phyloP scores from a whole-genome alignment of 1,139 yeast species.

The Lodderomyces metapsilosis region DNA sequence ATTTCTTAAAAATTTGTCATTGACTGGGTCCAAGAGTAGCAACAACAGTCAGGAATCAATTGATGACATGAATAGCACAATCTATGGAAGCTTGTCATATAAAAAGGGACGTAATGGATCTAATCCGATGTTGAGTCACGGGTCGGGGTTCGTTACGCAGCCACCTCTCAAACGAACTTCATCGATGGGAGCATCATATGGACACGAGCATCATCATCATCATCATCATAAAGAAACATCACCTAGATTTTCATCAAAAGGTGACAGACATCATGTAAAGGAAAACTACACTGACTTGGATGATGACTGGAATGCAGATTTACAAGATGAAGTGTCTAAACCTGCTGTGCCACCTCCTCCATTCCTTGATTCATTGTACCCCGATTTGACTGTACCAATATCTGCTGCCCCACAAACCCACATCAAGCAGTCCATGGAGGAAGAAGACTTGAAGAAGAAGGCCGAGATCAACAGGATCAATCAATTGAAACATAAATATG shows the following conservation, averaged over 20 bases:
- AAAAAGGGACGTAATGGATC: slow-evolving; percentile 15
- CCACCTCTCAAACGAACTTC: slow-evolving; percentile 22
- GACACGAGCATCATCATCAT: neutral
- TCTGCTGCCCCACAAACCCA: neutral
- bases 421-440: slow-evolving; percentile 18
- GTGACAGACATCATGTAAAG: neutral
- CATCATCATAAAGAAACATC: no score
- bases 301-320: slow-evolving; percentile 90
- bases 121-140: slow-evolving; percentile 7
- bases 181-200: slow-evolving; percentile 15
- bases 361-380: slow-evolving; percentile 39
- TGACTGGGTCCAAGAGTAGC: slow-evolving; percentile 20
- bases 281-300: slow-evolving; percentile 61
- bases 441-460: slow-evolving; percentile 31
- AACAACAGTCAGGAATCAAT: slow-evolving; percentile 10
- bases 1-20: slow-evolving; percentile 52
- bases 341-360: slow-evolving; percentile 12
- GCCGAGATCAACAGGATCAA: slow-evolving; percentile 56
- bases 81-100: slow-evolving; percentile 41
- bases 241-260: slow-evolving; percentile 11
- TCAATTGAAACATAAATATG: slow-evolving; percentile 59
- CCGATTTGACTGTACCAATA: slow-evolving; percentile 30
- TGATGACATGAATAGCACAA: slow-evolving; percentile 36
- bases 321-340: slow-evolving; percentile 45
- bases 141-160: slow-evolving; percentile 16